Base-by-base conservation (phyloP, 1,284 basidiomycete genomes). In the Ustilago curta region DNA sequence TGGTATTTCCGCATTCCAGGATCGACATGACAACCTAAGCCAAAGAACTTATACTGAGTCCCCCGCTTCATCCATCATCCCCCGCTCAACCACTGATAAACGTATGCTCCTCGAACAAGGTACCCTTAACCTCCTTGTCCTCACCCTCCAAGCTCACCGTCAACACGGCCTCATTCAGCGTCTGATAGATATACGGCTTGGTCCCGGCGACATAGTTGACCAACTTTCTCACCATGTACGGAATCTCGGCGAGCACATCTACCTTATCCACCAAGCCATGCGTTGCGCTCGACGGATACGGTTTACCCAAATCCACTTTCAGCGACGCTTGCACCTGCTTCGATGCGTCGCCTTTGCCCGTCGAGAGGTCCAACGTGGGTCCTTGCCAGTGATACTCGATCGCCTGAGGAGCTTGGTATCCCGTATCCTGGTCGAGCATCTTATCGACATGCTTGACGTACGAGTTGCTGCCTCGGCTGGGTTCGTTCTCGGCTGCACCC, bases 231-330 rank as follows among this genome's bases (percentile, higher is more conserved):
- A 96, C 87, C 64, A 97, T 90, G 76, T 92, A 91, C 8, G 97
- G 97, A 78, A 99, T 95, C 87, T 99, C 95, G 4, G 92, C 94
- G 18, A 99, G 89, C 1, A 99, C 91, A 81, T 99, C 95, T 18
- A 99, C 94, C 88, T 98, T 98, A 86, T 98, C 95, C 49, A 99
- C 90, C 83, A 99, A 87, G 0, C 95, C 95, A 48, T 91, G 90
- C 16, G 59, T 77, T 31, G 74, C 65, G 47, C 61, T 52, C 2
- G 60, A 48, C 8, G 77, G 77, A 57, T 61, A 73, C 12, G 78
- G 78, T 52, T 69, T 73, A 49, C 83, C 82, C 35, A 84, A 70
- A n/a, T 78, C 64, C 29, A 78, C 77, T 19, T 52, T 68, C 23
- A 82, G 40, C 39, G 51, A 32, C 8, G 77, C 81, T 18, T 72